These are phyloP conservation scores for Neospermospora avenae DNA, from an alignment of 2,329 filamentous ascomycete species.

Conservation along the genomic window DNA sequence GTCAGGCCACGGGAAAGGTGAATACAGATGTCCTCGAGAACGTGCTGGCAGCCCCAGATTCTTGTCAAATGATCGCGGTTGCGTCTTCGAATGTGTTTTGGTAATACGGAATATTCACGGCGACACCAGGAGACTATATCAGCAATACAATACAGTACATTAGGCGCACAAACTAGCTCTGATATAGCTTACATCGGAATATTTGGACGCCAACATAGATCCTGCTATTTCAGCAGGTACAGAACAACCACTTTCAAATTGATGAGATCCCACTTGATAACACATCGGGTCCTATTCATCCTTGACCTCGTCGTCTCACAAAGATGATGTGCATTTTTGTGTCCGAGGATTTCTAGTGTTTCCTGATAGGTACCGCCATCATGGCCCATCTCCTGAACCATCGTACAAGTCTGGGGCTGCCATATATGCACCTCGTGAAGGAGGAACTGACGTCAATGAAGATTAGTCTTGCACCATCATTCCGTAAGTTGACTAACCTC, in stretches of 20 bases:
- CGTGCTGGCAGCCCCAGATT: too few species aligned
- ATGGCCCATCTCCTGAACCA: not conserved
- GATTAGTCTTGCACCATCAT: not conserved
- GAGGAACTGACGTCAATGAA: not conserved
- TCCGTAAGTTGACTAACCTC: conserved; percentile 1
- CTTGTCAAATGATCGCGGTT: too few species aligned
- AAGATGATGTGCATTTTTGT: not conserved
- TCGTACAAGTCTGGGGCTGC: not conserved
- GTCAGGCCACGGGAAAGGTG: too few species aligned
- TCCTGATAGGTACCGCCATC: not conserved
- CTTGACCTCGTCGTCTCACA: not conserved
- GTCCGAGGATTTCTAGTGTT: not conserved
- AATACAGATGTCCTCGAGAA: too few species aligned
- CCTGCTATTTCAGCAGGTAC: not conserved
- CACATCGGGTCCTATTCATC: not conserved
- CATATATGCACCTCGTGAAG: not conserved
- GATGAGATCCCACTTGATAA: not conserved
- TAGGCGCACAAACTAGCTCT: too few species aligned
- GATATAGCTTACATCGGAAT: not conserved
- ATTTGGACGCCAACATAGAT: not conserved
- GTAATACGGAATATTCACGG: too few species aligned
- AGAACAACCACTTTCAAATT: not conserved
- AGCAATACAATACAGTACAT: too few species aligned
- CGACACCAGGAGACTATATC: too few species aligned
- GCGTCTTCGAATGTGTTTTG: too few species aligned